Evolutionary conservation across 495 filamentous ascomycete species (phyloP).

Genomic region (Penicillium atrosanguineum): DNA sequence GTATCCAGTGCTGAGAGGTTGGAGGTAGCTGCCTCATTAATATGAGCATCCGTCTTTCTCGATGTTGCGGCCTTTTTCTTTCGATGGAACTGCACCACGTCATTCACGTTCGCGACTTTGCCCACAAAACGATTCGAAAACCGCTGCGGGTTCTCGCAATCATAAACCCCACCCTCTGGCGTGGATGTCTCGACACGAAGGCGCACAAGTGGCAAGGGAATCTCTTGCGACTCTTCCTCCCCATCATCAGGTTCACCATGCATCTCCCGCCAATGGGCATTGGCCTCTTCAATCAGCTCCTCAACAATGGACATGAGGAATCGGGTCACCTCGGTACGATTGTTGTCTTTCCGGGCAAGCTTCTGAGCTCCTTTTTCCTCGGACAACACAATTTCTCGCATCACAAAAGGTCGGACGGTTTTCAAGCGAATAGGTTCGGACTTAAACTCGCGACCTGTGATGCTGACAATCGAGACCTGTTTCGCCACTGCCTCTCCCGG

Average conservation of each 20-base stretch:
- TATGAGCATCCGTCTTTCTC: conserved; percentile 38
- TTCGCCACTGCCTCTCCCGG: conserved; percentile 91
- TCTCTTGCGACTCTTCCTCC: conserved; percentile 52
- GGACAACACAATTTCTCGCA: conserved; percentile 74
- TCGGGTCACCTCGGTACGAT: conserved; percentile 72
- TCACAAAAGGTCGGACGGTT: conserved; percentile 87
- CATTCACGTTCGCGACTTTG: conserved; percentile 88
- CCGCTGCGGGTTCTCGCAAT: conserved; percentile 92
- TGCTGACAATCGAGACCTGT: conserved; percentile 78
- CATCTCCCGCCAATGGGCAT: conserved; percentile 69
- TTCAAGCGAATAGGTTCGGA: conserved; percentile 81
- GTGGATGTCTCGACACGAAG: conserved; percentile 89
- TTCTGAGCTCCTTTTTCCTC: conserved; percentile 75
- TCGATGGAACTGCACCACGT: conserved; percentile 89
- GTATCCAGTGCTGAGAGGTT: conserved; percentile 63
- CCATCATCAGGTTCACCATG: conserved; percentile 57
- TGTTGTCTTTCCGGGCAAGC: conserved; percentile 75
- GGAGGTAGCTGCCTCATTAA: conserved; percentile 60
- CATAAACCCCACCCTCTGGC: conserved; percentile 80
- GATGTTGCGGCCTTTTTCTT: conserved; percentile 62
- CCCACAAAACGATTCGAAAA: conserved; percentile 92
- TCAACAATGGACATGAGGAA: conserved; percentile 76
- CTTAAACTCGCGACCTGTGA: conserved; percentile 79
- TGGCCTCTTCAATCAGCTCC: conserved; percentile 82
- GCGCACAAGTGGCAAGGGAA: conserved; percentile 79